Percentiles rank a stretch among this genome's conserved stretches.
phyloP scores from a whole-genome alignment of 208 protist species.

The Porcisia deanei region DNA sequence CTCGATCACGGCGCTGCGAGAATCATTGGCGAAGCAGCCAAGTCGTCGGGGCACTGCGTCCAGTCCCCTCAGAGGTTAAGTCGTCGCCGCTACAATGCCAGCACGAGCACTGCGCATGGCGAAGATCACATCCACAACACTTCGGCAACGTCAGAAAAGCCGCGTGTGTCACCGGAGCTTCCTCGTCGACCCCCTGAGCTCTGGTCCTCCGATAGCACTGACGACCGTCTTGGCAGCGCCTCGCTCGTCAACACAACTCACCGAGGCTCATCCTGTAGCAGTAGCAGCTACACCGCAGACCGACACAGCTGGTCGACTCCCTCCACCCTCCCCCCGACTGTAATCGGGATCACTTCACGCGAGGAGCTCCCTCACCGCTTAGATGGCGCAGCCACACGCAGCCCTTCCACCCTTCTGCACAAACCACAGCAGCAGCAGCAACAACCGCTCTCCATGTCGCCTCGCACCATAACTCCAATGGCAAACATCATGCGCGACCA shows the following conservation, averaged over 20 bases:
- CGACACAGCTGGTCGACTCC: background rate
- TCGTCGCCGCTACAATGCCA: slow-evolving; percentile 4
- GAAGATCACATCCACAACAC: background rate
- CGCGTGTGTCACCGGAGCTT: background rate
- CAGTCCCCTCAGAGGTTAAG: background rate
- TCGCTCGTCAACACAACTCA: background rate
- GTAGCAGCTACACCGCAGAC: background rate
- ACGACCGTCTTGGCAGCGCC: background rate
- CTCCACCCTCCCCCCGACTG: background rate
- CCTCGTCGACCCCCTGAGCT: background rate
- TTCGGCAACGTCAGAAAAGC: background rate
- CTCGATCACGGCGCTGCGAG: background rate
- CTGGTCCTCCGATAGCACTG: background rate
- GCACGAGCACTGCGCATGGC: background rate
- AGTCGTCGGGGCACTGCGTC: background rate
- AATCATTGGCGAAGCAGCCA: background rate
- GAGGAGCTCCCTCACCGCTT: background rate
- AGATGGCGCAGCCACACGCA: background rate
- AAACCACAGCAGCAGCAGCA: background rate
- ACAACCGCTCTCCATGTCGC: background rate
- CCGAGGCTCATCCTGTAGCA: background rate
- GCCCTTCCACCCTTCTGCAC: background rate
- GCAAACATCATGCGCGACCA: background rate
- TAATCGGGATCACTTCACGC: background rate
- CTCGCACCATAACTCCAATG: background rate